A percentile compares a stretch with the other conserved stretches of the same genome.
Evolutionary conservation across 768 basidiomycete genomes (phyloP).

Genomic region (Termitomyces sp.): DNA sequence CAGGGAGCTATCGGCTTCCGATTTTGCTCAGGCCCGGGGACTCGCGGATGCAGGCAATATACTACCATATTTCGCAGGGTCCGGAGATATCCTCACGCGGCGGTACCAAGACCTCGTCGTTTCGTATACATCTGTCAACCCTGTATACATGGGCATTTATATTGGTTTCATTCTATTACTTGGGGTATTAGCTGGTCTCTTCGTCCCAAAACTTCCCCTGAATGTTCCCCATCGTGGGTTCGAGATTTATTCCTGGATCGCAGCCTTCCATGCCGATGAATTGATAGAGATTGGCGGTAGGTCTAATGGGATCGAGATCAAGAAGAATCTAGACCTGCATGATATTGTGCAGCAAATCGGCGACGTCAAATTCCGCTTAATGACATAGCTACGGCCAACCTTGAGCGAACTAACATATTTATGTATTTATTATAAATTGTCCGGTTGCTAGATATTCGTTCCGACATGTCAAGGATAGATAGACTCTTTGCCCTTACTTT

Average conservation of each 20-base stretch:
- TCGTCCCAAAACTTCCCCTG: conserved; percentile 22
- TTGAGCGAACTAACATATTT: too few species aligned
- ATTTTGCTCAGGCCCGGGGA: conserved; percentile 27
- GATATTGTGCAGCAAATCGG: conserved; percentile 22
- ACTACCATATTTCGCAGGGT: conserved; percentile 37
- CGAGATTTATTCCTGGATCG: conserved; percentile 24
- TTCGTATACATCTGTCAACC: conserved; percentile 20
- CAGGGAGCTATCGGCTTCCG: conserved; percentile 25
- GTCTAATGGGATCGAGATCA: background rate
- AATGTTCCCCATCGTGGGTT: conserved; percentile 24
- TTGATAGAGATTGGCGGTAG: conserved; percentile 16
- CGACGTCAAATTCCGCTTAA: conserved; percentile 20
- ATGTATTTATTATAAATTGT: too few species aligned
- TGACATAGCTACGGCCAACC: too few species aligned
- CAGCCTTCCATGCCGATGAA: conserved; percentile 23
- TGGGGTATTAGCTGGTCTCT: conserved; percentile 24
- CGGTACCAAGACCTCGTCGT: conserved; percentile 25
- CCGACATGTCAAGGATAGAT: too few species aligned
- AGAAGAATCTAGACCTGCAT: conserved; percentile 22
- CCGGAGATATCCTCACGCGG: conserved; percentile 28
- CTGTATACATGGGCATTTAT: conserved; percentile 17
- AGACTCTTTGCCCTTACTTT: too few species aligned
- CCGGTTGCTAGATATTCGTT: too few species aligned
- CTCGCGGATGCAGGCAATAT: conserved; percentile 34
- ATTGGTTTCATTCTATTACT: conserved; percentile 20